Conservation (phyloP, 768 basidiomycete genomes). For the Ramaria sp. region DNA sequence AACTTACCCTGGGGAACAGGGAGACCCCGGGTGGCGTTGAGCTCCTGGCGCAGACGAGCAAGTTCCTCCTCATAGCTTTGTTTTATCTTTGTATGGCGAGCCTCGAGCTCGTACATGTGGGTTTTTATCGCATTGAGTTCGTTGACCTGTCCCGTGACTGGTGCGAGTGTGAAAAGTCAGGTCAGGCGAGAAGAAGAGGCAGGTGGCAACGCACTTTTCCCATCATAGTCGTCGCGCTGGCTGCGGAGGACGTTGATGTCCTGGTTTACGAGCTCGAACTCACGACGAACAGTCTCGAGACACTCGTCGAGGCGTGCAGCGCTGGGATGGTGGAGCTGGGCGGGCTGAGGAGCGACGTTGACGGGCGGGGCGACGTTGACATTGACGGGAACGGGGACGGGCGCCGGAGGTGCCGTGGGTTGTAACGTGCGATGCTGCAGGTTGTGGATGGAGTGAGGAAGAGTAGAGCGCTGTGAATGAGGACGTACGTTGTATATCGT, state of each 20-base stretch:
- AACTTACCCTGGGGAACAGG: conserved; percentile 6
- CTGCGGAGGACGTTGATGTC: conserved; percentile 59
- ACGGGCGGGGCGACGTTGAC: neutral
- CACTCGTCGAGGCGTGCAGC: conserved; percentile 56
- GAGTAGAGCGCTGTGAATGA: neutral
- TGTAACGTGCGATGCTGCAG: conserved; percentile 19
- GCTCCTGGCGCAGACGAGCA: conserved; percentile 54
- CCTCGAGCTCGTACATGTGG: conserved; percentile 85
- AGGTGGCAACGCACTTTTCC: conserved; percentile 52
- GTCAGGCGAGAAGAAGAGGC: neutral
- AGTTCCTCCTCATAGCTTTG: conserved; percentile 85
- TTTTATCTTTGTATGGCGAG: conserved; percentile 76
- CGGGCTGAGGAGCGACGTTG: conserved; percentile 18
- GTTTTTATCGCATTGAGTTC: conserved; percentile 87
- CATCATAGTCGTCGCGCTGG: conserved; percentile 85
- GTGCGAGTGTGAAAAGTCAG: neutral
- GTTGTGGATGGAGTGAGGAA: neutral
- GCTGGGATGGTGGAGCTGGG: conserved; percentile 15
- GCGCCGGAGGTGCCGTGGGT: conserved; percentile 26
- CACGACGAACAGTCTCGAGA: conserved; percentile 71
- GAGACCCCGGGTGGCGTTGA: conserved; percentile 36
- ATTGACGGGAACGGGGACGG: neutral
- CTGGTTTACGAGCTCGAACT: conserved; percentile 66
- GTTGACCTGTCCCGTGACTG: conserved; percentile 75
- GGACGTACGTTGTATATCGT: conserved; percentile 9